These are phyloP conservation scores for Penicillium sp. DNA, from an alignment of 2,329 filamentous ascomycete genomes.

Conservation along the genomic window DNA sequence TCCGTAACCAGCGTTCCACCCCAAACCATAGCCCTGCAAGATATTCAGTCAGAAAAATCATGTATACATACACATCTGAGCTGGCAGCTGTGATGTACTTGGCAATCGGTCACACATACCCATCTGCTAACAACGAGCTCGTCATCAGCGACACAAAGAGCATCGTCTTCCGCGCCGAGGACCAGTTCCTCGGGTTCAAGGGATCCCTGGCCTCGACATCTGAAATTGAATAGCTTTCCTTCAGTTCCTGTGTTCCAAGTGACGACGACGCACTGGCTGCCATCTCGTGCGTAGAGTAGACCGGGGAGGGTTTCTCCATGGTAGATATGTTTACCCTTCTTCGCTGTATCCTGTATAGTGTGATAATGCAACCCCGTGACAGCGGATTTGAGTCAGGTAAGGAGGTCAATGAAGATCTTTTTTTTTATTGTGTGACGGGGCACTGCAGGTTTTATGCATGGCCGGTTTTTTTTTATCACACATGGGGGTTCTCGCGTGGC, in stretches of 20 bases:
- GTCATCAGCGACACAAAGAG: conserved; percentile 38
- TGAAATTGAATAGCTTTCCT: not conserved
- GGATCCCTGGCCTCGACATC: conserved; percentile 14
- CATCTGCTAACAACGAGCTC: conserved; percentile 38
- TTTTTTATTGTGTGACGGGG: not conserved
- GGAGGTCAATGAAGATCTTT: conserved; percentile 4
- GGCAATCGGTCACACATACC: conserved; percentile 23
- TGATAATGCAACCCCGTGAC: not conserved
- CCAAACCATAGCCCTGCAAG: conserved; percentile 40
- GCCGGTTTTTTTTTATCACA: not conserved
- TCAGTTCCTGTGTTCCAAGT: conserved; percentile 2
- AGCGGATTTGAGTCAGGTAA: not conserved
- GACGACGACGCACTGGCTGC: conserved; percentile 12
- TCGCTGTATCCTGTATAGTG: not conserved
- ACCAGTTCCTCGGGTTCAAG: conserved; percentile 33
- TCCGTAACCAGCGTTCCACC: conserved; percentile 42
- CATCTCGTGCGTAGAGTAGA: conserved; percentile 11
- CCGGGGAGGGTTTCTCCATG: conserved; percentile 16
- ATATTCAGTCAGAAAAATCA: not conserved
- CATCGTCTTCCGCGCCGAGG: conserved; percentile 29
- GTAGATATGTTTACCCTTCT: not conserved
- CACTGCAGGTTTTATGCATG: conserved; percentile 19
- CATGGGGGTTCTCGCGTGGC: conserved; percentile 17
- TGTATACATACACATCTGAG: not conserved
- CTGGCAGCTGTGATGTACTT: not conserved